A percentile compares a stretch with the other conserved stretches of the same genome.
These are phyloP conservation scores for Eucalyptus brandiana DNA, from an alignment of 345 rosid species.

Conservation along the genomic window DNA sequence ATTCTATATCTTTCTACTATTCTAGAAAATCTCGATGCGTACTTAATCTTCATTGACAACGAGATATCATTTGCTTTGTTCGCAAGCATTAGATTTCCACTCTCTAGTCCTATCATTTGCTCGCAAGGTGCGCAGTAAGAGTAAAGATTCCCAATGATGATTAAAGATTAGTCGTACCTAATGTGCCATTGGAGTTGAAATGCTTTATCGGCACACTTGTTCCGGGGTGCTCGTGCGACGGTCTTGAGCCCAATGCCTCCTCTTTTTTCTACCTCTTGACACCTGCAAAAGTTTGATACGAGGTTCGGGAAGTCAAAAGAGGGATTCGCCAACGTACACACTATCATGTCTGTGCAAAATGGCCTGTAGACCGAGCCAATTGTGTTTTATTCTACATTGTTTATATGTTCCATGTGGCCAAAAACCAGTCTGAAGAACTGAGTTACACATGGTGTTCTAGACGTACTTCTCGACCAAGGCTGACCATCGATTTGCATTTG, in stretches of 20 bases:
- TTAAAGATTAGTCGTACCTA: background rate
- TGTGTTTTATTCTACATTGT: background rate
- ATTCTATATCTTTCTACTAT: background rate
- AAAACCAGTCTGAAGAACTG: background rate
- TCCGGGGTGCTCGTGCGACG: background rate
- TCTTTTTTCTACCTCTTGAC: background rate
- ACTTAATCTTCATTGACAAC: too few species aligned
- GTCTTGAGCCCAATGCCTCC: background rate
- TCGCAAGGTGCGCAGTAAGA: background rate
- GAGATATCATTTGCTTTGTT: background rate
- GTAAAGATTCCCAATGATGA: background rate
- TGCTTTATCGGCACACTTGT: background rate
- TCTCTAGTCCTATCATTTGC: background rate
- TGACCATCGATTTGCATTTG: background rate
- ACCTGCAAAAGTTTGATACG: background rate
- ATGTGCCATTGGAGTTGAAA: background rate
- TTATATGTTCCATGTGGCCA: background rate
- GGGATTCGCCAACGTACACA: background rate
- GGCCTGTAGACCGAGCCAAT: background rate
- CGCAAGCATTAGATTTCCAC: background rate
- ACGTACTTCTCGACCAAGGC: background rate
- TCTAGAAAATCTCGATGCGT: rapidly evolving
- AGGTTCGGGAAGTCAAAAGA: background rate
- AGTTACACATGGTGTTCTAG: background rate
- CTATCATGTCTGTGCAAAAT: background rate